Base-by-base conservation (phyloP, 1,139 yeast species). In the Kluyveromyces sp. region DNA sequence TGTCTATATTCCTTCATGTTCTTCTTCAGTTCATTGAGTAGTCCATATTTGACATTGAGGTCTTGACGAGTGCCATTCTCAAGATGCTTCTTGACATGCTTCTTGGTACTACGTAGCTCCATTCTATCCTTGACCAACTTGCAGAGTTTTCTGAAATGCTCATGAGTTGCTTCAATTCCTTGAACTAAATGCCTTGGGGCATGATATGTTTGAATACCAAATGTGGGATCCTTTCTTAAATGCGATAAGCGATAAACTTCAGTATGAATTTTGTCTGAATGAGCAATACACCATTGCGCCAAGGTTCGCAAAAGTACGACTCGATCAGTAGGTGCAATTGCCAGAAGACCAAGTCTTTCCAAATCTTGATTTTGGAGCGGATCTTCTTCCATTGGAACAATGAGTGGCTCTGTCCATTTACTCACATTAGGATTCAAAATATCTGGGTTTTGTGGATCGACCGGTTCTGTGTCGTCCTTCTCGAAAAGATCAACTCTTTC, bases 261-360 rank as follows among this genome's bases (percentile, higher is more conserved):
- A 3, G 60, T 50, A 50, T 68, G 76, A 3, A 77, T 63, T 3
- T 58, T 54, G 16, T 71, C 73, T 0, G 80, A 75, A 9, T 69
- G 57, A 0, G 71, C 53, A 3, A 72, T 52, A 29, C 74, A 63
- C 83, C 83, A 78, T 46, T 71, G 73, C 1, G 67, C 65, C 46
- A 78, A 58, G 0, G 71, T 60, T 36, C 77, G 66, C 18, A 78
- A 48, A 51, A 77, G 52, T 8, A 75, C 61, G 17, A 77, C 58
- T 42, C 83, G 58, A 48, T 77, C 77, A 2, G 44, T 40, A 0
- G 82, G 77, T 9, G 59, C 50, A 22, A 78, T 59, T 0, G 76
- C 77, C 3, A 61, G 55, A 19, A 77, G 55, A 1, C 83, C 82
- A 1, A 52, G 36, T 9, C 56, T 56, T 42, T 71, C 77, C 45